A percentile compares a stretch with the other conserved stretches of the same genome.
These are phyloP conservation scores for Teunomyces barrocoloradensis DNA, from an alignment of 805 yeast species.

Conservation along the genomic window DNA sequence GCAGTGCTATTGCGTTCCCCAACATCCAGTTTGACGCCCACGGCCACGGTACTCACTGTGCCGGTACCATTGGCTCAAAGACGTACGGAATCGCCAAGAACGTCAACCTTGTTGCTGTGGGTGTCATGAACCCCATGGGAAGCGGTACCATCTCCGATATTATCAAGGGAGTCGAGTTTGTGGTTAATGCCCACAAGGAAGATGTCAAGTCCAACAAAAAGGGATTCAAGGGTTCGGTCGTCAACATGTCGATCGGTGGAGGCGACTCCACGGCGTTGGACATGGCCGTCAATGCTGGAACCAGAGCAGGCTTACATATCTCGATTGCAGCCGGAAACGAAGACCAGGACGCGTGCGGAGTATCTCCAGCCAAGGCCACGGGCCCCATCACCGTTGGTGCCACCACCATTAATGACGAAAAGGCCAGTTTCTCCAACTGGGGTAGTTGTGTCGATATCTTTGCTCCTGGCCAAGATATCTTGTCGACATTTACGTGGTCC, in stretches of 20 bases:
- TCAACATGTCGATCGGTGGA: conserved; percentile 94
- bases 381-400: conserved; percentile 94
- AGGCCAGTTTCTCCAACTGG: conserved; percentile 94
- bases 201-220: conserved; percentile 46
- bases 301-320: conserved; percentile 81
- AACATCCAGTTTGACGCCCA: conserved; percentile 52
- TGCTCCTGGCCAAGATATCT: conserved; percentile 91
- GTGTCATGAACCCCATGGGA: conserved; percentile 40
- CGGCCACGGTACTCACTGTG: conserved; percentile 95
- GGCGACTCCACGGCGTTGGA: conserved; percentile 87
- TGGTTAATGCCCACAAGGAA: conserved; percentile 39
- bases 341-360: conserved; percentile 87
- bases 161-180: conserved; percentile 44
- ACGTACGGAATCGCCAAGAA: conserved; percentile 81
- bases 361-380: conserved; percentile 87
- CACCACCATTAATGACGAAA: conserved; percentile 78
- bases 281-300: conserved; percentile 86
- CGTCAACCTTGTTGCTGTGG: conserved; percentile 39
- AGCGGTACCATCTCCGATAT: conserved; percentile 42
- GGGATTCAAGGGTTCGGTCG: conserved; percentile 81
- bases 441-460: conserved; percentile 95
- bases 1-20: conserved; percentile 48
- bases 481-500: conserved; percentile 81
- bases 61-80: conserved; percentile 79
- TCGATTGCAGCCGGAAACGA: conserved; percentile 98